Base-by-base conservation (phyloP, 2,329 filamentous ascomycete species). In the Talaromyces sp. region DNA sequence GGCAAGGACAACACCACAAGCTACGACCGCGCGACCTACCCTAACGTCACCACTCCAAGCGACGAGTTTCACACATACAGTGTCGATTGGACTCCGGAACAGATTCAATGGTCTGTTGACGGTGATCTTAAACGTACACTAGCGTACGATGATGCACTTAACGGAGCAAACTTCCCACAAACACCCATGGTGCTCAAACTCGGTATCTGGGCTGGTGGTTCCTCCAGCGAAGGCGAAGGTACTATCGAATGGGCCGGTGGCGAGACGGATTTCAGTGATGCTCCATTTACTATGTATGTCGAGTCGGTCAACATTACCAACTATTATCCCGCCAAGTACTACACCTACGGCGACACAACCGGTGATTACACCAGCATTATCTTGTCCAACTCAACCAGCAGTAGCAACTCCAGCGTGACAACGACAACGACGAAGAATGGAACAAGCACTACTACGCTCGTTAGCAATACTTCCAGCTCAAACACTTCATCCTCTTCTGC, bases 1-100 rank as follows among this genome's bases (percentile, higher is more conserved):
- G 92, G 93, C 77, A 97, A 98, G 81, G 95, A 94, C 64, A 85
- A 92, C 71, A 92, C 91, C 0, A 70, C 74, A 3, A 85, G 86
- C 13, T 96, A 95, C 81, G 92, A 96, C 79, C 90, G 94, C 65
- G 94, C 90, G 67, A 89, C 90, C 65, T 93, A 91, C 76, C 90
- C 93, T 76, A 79, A 86, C 2, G 81, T 88, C 73, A 71, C 81
- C 68, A 79, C 84, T 72, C 94, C 90, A 65, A 76, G 80, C 67
- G 71, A 74, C 37, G 68, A 67, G 48, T 81, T 78, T 72, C 78
- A 81, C 70, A 82, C 78, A 31, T 82, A 82, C 72, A 75, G 76
- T 58, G 66, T 92, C 65, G 84, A 90, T 75, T 92, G 89, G 89
- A 89, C 85, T 60, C 79, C 84, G 69, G 82, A 87, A 37, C 78